phyloP scores from a whole-genome alignment of 108 stramenopile species.

The Cyclotella atomus region DNA sequence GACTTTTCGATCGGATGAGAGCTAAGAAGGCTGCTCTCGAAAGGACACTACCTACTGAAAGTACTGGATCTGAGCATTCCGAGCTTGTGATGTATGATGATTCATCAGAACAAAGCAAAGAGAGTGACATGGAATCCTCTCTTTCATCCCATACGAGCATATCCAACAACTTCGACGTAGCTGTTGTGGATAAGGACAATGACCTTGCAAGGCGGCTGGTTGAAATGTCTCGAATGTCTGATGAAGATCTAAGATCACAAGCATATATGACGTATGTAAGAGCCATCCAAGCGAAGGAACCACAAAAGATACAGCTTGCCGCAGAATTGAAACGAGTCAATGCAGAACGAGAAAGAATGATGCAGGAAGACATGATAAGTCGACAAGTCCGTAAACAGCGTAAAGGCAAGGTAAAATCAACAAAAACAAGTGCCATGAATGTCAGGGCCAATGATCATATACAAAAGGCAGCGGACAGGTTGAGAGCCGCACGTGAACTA shows the following conservation, averaged over 20 bases:
- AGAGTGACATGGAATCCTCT: not conserved
- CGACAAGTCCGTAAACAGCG: not conserved
- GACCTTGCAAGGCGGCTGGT: slow-evolving; percentile 14
- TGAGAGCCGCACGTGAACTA: slow-evolving; percentile 10
- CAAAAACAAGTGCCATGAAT: not conserved
- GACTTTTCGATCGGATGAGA: not conserved
- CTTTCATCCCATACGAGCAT: slow-evolving; percentile 8
- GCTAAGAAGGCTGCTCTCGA: not conserved
- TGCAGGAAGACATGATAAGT: slow-evolving; percentile 15
- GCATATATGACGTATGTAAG: not conserved
- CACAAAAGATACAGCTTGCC: slow-evolving; percentile 3
- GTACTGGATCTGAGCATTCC: not conserved
- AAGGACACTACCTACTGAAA: not conserved
- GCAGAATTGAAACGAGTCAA: slow-evolving; percentile 4
- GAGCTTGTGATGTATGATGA: not conserved
- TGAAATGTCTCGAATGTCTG: slow-evolving; percentile 16
- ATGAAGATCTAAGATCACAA: slow-evolving; percentile 23
- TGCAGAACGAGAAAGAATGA: slow-evolving; percentile 7
- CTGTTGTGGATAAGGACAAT: not conserved
- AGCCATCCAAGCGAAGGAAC: slow-evolving; percentile 13
- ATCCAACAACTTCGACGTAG: not conserved
- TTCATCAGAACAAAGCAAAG: not conserved
- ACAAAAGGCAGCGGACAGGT: slow-evolving; percentile 16
- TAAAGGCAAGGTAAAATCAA: not conserved
- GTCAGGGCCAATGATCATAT: slow-evolving; percentile 11